Evolutionary conservation across 2,329 filamentous ascomycete genomes (phyloP).

Genomic region (Penicillium sp.): DNA sequence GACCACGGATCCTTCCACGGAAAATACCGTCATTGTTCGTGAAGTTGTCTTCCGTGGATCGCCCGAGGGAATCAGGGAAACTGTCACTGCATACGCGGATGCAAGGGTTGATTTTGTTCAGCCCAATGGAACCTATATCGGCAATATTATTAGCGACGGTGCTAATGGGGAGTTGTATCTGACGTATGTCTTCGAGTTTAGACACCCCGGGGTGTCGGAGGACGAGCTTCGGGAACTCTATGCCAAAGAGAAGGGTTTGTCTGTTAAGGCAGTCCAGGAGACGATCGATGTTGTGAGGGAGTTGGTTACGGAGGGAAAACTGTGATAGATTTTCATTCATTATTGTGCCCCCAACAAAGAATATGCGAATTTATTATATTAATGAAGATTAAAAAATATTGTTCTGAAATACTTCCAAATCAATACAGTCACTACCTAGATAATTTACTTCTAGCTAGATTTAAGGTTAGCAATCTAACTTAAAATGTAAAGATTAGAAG

Average conservation of each 20-base stretch:
- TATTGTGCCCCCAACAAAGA: neutral
- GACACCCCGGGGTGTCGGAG: slow-evolving; percentile 24
- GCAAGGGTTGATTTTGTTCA: slow-evolving; percentile 27
- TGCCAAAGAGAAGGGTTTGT: neutral
- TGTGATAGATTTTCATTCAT: neutral
- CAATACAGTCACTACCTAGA: too few relatives aligned
- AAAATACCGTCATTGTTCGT: slow-evolving; percentile 24
- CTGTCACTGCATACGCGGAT: slow-evolving; percentile 22
- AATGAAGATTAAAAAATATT: too few relatives aligned
- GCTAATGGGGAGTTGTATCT: slow-evolving; percentile 32
- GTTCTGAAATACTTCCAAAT: too few relatives aligned
- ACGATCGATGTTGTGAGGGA: slow-evolving; percentile 3
- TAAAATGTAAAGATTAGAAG: too few relatives aligned
- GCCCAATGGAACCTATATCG: slow-evolving; percentile 23
- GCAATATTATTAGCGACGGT: slow-evolving; percentile 28
- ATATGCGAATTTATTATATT: neutral
- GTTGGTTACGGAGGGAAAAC: slow-evolving; percentile 1
- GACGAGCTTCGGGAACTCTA: neutral
- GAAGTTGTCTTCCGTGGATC: slow-evolving; percentile 27
- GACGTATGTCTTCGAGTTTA: slow-evolving; percentile 42
- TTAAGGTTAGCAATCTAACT: too few relatives aligned
- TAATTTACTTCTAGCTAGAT: too few relatives aligned
- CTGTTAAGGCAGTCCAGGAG: slow-evolving; percentile 1
- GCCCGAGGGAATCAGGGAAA: slow-evolving; percentile 22
- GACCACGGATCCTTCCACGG: slow-evolving; percentile 18